These are phyloP conservation scores for Pichia eremophila DNA, from an alignment of 805 yeast genomes.

Conservation along the genomic window DNA sequence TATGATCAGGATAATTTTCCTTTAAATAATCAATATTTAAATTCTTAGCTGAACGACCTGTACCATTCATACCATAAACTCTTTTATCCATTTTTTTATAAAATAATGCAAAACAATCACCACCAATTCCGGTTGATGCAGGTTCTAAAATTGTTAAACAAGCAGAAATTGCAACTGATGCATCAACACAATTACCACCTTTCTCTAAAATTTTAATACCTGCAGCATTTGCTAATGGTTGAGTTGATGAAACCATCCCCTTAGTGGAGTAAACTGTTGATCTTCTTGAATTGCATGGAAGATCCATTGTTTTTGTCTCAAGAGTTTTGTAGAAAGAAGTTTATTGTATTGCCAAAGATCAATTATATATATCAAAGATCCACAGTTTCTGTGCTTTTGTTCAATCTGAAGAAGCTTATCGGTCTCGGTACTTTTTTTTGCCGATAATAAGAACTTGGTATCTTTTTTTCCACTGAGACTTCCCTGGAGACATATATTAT, in stretches of 20 bases:
- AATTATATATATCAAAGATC: too few relatives aligned
- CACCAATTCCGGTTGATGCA: constrained; percentile 55
- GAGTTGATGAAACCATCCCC: constrained; percentile 69
- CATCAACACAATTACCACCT: constrained; percentile 71
- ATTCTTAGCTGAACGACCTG: constrained; percentile 56
- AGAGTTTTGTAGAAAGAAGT: too few relatives aligned
- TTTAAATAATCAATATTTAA: constrained; percentile 39
- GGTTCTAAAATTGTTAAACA: constrained; percentile 50
- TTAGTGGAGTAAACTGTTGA: constrained; percentile 65
- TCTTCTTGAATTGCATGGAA: constrained; percentile 39
- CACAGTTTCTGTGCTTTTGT: too few relatives aligned
- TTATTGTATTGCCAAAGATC: too few relatives aligned
- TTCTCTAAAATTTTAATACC: constrained; percentile 53
- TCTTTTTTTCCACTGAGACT: too few relatives aligned
- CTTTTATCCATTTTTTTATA: constrained; percentile 40
- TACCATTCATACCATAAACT: constrained; percentile 64
- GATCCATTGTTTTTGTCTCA: neutral
- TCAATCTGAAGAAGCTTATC: too few relatives aligned
- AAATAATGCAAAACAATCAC: constrained; percentile 58
- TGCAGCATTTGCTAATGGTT: constrained; percentile 69
- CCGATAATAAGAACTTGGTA: too few relatives aligned
- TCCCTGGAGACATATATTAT: too few relatives aligned
- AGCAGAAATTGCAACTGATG: constrained; percentile 52
- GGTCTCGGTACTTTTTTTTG: too few relatives aligned
- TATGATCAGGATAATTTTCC: constrained; percentile 31